Conservation (phyloP, 2,329 filamentous ascomycete genomes). For the Clathrospora elynae region DNA sequence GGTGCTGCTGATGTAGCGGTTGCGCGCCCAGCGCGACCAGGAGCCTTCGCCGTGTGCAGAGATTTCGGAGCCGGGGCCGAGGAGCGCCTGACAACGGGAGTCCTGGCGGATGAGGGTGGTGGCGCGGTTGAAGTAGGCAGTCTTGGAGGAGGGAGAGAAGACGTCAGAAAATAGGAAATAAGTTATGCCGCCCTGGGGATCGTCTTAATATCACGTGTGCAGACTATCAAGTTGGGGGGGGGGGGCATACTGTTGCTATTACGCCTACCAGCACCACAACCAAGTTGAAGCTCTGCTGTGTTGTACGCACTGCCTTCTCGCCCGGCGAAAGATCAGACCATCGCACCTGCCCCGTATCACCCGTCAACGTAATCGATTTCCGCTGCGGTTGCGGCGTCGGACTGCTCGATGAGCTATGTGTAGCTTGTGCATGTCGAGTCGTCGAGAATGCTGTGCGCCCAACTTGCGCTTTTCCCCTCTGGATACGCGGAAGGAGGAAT, state of each 20-base stretch:
- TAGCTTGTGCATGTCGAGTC: conserved; percentile 29
- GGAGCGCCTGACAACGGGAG: conserved; percentile 69
- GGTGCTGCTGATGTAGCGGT: conserved; percentile 65
- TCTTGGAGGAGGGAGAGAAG: conserved; percentile 72
- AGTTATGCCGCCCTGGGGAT: conserved; percentile 69
- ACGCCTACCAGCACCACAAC: conserved; percentile 75
- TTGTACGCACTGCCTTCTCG: conserved; percentile 83
- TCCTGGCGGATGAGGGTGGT: conserved; percentile 79
- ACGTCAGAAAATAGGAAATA: conserved; percentile 47
- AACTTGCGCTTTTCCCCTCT: conserved; percentile 10
- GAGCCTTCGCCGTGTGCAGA: conserved; percentile 81
- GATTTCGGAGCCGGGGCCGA: conserved; percentile 77
- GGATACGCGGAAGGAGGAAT: conserved; percentile 31
- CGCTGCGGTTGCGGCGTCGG: conserved; percentile 57
- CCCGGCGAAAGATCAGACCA: conserved; percentile 76
- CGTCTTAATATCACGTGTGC: conserved; percentile 6
- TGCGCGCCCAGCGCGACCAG: conserved; percentile 77
- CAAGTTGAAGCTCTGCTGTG: conserved; percentile 90
- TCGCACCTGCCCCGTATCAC: conserved; percentile 79
- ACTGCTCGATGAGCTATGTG: conserved; percentile 33
- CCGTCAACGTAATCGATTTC: conserved; percentile 78
- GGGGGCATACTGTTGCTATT: conserved; percentile 68
- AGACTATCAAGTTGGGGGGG: neutral
- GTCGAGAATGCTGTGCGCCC: conserved; percentile 37
- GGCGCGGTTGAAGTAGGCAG: conserved; percentile 84